Conservation (phyloP, 2,329 filamentous ascomycete species). For the Cryphonectria nitschkei region DNA sequence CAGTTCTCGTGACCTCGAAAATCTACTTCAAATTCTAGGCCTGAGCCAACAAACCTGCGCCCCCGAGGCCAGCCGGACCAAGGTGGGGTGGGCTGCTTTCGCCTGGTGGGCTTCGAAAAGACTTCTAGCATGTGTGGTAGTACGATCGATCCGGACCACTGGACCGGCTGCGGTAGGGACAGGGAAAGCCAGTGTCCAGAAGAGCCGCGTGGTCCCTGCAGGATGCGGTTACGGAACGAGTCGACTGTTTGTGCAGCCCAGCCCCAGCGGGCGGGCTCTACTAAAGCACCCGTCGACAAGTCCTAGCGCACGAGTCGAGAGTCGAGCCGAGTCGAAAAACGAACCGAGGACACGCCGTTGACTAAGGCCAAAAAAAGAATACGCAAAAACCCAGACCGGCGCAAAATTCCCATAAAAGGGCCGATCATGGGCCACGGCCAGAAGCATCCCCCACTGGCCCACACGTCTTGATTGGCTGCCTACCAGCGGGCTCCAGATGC, state of each 20-base stretch:
- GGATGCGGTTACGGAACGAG: neutral
- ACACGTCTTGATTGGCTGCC: constrained; percentile 1
- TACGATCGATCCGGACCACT: neutral
- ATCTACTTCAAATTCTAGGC: neutral
- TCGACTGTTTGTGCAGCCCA: neutral
- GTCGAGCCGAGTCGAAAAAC: neutral
- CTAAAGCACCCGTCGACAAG: neutral
- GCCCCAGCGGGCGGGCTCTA: neutral
- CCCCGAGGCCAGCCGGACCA: neutral
- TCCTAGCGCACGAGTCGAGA: neutral
- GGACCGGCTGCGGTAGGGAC: neutral
- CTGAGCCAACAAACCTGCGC: neutral
- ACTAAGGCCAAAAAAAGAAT: neutral
- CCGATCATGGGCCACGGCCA: constrained; percentile 8
- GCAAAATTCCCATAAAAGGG: constrained; percentile 13
- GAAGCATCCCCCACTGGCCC: neutral
- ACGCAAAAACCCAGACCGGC: neutral
- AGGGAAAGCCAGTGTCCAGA: neutral
- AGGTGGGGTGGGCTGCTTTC: neutral
- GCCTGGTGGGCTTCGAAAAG: too few relatives aligned
- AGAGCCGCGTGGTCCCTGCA: constrained; percentile 8
- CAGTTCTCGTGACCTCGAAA: neutral
- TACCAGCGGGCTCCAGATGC: neutral
- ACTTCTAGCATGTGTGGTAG: neutral
- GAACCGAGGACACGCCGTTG: neutral